Percentiles rank a stretch among this genome's conserved stretches.
phyloP scores from a whole-genome alignment of 2,329 filamentous ascomycete species.

The Ceratocystis alfenasii region DNA sequence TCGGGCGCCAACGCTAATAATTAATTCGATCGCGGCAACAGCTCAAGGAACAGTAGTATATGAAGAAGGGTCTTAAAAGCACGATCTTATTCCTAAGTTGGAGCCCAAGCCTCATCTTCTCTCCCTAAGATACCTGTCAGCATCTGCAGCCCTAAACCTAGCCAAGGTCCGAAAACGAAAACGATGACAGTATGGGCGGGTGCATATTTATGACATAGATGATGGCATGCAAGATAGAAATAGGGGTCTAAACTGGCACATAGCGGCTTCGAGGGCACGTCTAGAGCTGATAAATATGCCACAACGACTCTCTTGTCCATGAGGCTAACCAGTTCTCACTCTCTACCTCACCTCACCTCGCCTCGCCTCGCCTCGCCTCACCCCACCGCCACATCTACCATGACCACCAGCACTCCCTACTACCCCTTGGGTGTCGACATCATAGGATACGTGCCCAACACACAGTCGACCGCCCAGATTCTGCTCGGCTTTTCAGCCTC shows the following conservation, averaged over 20 bases:
- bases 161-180: neutral
- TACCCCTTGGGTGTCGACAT: slow-evolving; percentile 55
- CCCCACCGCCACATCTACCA: neutral
- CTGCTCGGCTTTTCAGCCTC: slow-evolving; percentile 47
- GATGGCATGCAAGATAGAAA: too few species aligned
- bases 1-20: neutral
- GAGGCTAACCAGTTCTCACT: neutral
- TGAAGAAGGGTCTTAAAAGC: too few species aligned
- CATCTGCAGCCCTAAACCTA: too few species aligned
- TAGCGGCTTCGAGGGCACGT: neutral
- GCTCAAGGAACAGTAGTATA: too few species aligned
- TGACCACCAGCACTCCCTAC: slow-evolving; percentile 47
- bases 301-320: neutral
- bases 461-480: slow-evolving; percentile 46
- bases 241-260: too few species aligned
- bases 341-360: neutral
- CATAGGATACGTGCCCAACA: slow-evolving; percentile 53
- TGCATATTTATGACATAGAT: too few species aligned
- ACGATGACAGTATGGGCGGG: neutral
- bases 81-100: neutral
- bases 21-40: too few species aligned
- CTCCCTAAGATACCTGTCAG: too few species aligned
- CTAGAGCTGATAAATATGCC: neutral
- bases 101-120: too few species aligned
- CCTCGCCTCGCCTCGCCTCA: neutral